Conservation (phyloP, 257 asterid species). For the Fraxinus pennsylvanica region DNA sequence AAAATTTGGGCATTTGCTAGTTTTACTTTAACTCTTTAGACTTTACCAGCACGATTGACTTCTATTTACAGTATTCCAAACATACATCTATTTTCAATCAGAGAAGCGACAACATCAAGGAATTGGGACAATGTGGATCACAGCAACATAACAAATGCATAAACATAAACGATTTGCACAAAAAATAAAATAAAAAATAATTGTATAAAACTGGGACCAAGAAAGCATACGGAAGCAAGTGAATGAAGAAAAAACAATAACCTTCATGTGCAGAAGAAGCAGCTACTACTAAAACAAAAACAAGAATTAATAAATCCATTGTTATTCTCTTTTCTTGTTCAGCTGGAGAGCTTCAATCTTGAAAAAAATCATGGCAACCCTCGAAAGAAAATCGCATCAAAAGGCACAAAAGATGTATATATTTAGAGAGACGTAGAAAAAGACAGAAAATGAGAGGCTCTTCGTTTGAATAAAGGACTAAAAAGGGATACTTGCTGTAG, state of each 20-base stretch:
- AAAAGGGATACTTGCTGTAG: too few species aligned
- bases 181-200: not conserved
- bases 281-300: constrained; percentile 28
- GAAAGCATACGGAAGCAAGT: not conserved
- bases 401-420: not conserved
- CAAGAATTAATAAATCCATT: constrained; percentile 23
- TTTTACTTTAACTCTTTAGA: not conserved
- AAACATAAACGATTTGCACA: not conserved
- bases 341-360: constrained; percentile 25
- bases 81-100: not conserved
- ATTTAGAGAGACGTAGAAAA: not conserved
- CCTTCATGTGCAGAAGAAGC: constrained; percentile 39
- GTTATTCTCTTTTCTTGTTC: constrained; percentile 10
- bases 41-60: not conserved
- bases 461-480: not conserved
- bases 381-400: not conserved
- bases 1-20: not conserved
- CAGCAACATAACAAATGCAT: not conserved
- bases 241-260: constrained; percentile 11
- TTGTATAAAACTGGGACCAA: not conserved
- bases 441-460: not conserved
- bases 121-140: not conserved
- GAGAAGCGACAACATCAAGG: not conserved
- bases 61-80: not conserved
- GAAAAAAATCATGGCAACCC: not conserved